Percentiles rank a stretch among this genome's conserved stretches.
Conservation (phyloP, 768 basidiomycete species). For the Leucocoprinus sp. region DNA sequence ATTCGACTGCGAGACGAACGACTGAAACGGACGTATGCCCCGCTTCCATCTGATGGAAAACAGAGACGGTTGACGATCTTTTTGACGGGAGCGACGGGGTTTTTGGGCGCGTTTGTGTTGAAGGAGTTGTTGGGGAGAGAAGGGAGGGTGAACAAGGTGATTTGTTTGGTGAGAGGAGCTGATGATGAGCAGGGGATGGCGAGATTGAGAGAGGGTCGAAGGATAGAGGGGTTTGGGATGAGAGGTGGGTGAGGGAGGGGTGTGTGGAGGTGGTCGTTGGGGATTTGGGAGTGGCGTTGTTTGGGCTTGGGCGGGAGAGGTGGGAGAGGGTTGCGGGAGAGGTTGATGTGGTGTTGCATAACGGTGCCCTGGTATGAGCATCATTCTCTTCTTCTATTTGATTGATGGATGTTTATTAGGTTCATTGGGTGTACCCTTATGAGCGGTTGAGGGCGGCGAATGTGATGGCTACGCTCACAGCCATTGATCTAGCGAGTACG, state of each 20-base stretch:
- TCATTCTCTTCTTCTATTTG: not conserved
- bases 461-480: conserved; percentile 84
- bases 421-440: conserved; percentile 99
- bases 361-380: conserved; percentile 86
- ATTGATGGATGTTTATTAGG: conserved; percentile 33
- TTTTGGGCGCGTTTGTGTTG: conserved; percentile 90
- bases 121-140: conserved; percentile 55
- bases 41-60: conserved; percentile 49
- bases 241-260: conserved; percentile 62
- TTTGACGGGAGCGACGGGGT: conserved; percentile 95
- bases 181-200: conserved; percentile 50
- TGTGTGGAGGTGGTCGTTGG: conserved; percentile 76
- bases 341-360: conserved; percentile 83
- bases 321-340: conserved; percentile 68
- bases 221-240: conserved; percentile 85
- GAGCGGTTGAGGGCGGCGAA: conserved; percentile 87
- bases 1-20: conserved; percentile 42
- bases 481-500: conserved; percentile 68
- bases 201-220: conserved; percentile 65
- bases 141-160: conserved; percentile 70
- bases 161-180: conserved; percentile 84
- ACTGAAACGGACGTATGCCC: conserved; percentile 54
- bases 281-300: conserved; percentile 67
- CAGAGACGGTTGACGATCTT: conserved; percentile 65
- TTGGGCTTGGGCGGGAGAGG: conserved; percentile 55